A percentile compares a stretch with the other conserved stretches of the same genome.
phyloP scores from a whole-genome alignment of 371 early-diverging fungal genomes.

The Syncephalastrum contaminatum region DNA sequence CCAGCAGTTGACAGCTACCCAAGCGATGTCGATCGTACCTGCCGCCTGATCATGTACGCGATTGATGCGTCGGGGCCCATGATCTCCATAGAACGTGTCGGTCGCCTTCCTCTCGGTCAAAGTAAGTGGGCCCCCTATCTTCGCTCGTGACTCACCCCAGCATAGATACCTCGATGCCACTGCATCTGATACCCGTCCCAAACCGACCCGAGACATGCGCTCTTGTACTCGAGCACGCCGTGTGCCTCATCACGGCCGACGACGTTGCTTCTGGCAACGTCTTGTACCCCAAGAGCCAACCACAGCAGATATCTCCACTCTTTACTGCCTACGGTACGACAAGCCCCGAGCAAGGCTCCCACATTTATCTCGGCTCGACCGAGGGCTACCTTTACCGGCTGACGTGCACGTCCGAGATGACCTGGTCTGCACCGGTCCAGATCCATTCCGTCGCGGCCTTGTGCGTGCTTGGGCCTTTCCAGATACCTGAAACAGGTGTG shows the following conservation, averaged over 20 bases:
- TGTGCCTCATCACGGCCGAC: conserved; percentile 10
- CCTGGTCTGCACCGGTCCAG: no score
- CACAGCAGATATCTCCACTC: conserved; percentile 19
- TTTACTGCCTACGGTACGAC: conserved; percentile 28
- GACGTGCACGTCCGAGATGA: conserved; percentile 2
- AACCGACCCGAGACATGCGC: conserved; percentile 32
- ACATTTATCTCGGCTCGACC: conserved; percentile 31
- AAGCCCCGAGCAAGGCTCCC: background rate
- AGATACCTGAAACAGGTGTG: background rate
- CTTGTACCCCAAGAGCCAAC: conserved; percentile 22
- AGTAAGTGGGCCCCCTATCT: conserved; percentile 13
- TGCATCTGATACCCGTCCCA: conserved; percentile 33
- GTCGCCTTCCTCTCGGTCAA: conserved; percentile 34
- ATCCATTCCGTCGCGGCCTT: conserved; percentile 12
- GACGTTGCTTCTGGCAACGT: conserved; percentile 36
- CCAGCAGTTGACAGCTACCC: background rate
- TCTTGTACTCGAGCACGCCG: conserved; percentile 20
- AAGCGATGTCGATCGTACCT: conserved; percentile 40
- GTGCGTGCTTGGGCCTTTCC: conserved; percentile 25
- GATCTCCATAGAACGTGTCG: conserved; percentile 28
- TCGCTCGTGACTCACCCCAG: background rate
- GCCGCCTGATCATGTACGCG: conserved; percentile 28
- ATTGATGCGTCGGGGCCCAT: conserved; percentile 33
- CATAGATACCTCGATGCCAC: conserved; percentile 35
- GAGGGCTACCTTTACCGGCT: conserved; percentile 31